Base-by-base conservation (phyloP, 192 early-diverging fungal species). In the Geranomyces variabilis region DNA sequence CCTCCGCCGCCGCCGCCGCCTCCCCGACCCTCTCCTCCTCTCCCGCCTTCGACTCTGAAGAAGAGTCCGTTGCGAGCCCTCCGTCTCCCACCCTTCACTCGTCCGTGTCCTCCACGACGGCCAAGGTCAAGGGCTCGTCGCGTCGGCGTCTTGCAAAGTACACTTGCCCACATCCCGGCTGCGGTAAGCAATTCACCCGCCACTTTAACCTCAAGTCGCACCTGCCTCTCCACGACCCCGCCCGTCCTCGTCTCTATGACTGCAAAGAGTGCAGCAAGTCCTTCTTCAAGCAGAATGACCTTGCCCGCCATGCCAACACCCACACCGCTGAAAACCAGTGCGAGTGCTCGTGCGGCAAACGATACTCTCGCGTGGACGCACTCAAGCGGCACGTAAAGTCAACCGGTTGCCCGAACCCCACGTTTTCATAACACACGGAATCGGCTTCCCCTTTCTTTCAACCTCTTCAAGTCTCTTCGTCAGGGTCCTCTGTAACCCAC, bases 281-380 rank as follows among this genome's bases (percentile, higher is more conserved):
- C 24, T 74, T 74, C 59, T 67, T 66, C 55, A 74, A 88, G 45
- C 85, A 84, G 57, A 86, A 89, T 71, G 90, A 91, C 70, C 77
- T 91, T 26, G 84, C 83, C 47, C 84, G 90, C 43, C 90, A 91
- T 75, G 75, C 78, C 29, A 78, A 78, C 2, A 83, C 87, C 30
- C 90, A 91, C 75, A 73, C 79, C 41, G 79, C 82, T 19, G 80
- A 83, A 69, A 84, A 83, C 33, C 76, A 81, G 44, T 91, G 89
- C 70, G 60, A n/a, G 21, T 62, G 58, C 45, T 24, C 46, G 9
- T 91, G 90, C 69, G 67, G 77, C 22, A 81, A 82, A 53, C 74
- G 79, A 0, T 91, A 92, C 75, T 80, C 83, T 46, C 76, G 90
- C 14, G 80, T 83, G 68, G 90, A 91, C 70, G 89, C 90, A 34